Evolutionary conservation across 805 yeast genomes (phyloP), one percentile per base, ranked within the genome.

Genomic region (Teunomyces tritomae): DNA sequence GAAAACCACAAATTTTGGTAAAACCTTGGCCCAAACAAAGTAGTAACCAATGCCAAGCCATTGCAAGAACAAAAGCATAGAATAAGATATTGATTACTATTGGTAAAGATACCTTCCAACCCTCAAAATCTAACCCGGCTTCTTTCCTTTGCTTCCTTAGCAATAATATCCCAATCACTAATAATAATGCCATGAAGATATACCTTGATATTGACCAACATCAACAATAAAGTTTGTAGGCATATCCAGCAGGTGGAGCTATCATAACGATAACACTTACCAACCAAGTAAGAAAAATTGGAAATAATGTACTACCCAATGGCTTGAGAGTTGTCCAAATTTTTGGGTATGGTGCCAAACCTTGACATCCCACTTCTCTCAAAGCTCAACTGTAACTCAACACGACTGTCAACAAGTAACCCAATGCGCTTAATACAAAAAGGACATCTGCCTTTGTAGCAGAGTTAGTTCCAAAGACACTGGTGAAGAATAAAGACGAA

Each of bases 31-130:
- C 77, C 76, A 73, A 6, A 71, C 48, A 43, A 53, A 51, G 51
- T 71, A 73, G 49, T 73, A 73, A 6, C 41, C 46, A n/a, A n/a
- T n/a, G n/a, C n/a, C 66, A 73, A 0, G 76, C 68, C 63, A 72
- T 65, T 13, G 65, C 69, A 48, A 72, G 56, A n/a, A 73, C 77
- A 50, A 72, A 68, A 7, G 61, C 29, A 27, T 68, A 58, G 56
- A 63, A 73, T 9, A 68, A 49, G 5, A 70, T 51, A 5, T 67
- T 62, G 35, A 73, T 48, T 16, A 72, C 48, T n/a, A 67, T 47
- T 2, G 73, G 70, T 16, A 63, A 45, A 14, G 74, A 73, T 20
- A 63, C 56, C 39, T 63, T 65, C 54, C 62, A 68, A 2, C 68
- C 74, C 10, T 56, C 51, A 37, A 47, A 60, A 6, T 70, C 71